A percentile compares a stretch with the other conserved stretches of the same genome.
phyloP scores from a whole-genome alignment of 352 stramenopile species.

The Phytophthora idaei region DNA sequence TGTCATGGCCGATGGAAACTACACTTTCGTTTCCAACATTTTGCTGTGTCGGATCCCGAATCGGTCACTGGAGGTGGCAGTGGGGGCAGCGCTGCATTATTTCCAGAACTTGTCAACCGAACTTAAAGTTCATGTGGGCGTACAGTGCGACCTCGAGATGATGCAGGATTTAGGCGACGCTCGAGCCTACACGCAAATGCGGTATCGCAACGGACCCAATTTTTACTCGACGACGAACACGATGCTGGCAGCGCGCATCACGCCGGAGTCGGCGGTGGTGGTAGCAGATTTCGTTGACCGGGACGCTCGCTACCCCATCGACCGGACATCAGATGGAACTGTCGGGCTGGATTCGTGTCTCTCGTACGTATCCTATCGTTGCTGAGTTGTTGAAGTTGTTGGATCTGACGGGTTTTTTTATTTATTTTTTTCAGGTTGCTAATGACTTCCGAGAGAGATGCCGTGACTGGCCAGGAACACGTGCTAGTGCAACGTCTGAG shows the following conservation, averaged over 20 bases:
- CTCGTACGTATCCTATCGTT: conserved; percentile 28
- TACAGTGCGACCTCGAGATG: conserved; percentile 35
- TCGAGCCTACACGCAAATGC: conserved; percentile 47
- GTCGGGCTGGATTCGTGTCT: conserved; percentile 39
- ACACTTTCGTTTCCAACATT: conserved; percentile 61
- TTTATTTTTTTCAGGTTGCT: conserved; percentile 28
- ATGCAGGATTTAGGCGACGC: conserved; percentile 39
- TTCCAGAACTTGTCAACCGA: conserved; percentile 44
- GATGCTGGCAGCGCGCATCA: conserved; percentile 39
- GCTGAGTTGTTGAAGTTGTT: conserved; percentile 26
- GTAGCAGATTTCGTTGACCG: conserved; percentile 55
- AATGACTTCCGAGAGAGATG: conserved; percentile 43
- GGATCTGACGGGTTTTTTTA: conserved; percentile 19
- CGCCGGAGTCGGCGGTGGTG: conserved; percentile 41
- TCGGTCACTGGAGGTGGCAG: conserved; percentile 37
- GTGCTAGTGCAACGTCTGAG: conserved; percentile 56
- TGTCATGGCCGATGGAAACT: conserved; percentile 54
- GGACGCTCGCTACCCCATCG: conserved; percentile 42
- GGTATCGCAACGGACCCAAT: conserved; percentile 46
- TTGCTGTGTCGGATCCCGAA: conserved; percentile 53
- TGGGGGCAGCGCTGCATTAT: conserved; percentile 44
- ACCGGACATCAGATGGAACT: conserved; percentile 30
- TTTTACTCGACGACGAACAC: conserved; percentile 52
- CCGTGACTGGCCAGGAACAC: conserved; percentile 35
- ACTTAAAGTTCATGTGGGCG: conserved; percentile 37